A percentile compares a stretch with the other conserved stretches of the same genome.
Evolutionary conservation across 208 protist genomes (phyloP).

Genomic region (Leishmania major): DNA sequence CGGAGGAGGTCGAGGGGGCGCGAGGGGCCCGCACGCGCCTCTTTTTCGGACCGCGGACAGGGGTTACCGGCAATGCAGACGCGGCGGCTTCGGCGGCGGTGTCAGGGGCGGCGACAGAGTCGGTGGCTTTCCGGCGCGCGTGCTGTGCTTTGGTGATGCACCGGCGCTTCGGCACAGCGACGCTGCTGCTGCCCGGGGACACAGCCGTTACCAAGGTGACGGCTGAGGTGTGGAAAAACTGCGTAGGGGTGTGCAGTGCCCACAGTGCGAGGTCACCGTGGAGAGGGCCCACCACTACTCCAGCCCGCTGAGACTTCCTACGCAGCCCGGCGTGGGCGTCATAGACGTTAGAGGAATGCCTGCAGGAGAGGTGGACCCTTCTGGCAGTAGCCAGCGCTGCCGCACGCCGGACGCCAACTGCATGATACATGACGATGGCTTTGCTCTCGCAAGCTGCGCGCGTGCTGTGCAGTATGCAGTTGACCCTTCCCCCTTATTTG

Average conservation of each 20-base stretch:
- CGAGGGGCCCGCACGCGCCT: not conserved
- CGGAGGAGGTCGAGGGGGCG: not conserved
- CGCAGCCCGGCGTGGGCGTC: not conserved
- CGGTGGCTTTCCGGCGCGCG: not conserved
- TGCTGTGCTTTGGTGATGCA: conserved; percentile 28
- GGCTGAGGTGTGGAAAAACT: conserved; percentile 13
- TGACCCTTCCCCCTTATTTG: not conserved
- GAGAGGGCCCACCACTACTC: not conserved
- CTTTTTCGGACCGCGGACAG: not conserved
- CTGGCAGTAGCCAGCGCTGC: conserved; percentile 5
- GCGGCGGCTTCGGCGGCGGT: not conserved
- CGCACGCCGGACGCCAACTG: conserved; percentile 7
- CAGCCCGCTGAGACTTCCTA: not conserved
- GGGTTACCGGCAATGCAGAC: not conserved
- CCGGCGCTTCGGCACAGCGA: conserved; percentile 15
- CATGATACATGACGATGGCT: conserved; percentile 23
- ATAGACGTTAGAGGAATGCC: not conserved
- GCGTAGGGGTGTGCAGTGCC: conserved; percentile 20
- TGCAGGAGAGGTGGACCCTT: not conserved
- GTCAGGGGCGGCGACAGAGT: not conserved
- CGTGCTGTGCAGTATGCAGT: not conserved
- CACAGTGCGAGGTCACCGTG: not conserved
- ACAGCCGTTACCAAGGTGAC: not conserved
- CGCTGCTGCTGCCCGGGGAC: not conserved
- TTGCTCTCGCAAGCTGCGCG: not conserved